Conservation (phyloP, 495 filamentous ascomycete species). For the Penicillium pancosmium region DNA sequence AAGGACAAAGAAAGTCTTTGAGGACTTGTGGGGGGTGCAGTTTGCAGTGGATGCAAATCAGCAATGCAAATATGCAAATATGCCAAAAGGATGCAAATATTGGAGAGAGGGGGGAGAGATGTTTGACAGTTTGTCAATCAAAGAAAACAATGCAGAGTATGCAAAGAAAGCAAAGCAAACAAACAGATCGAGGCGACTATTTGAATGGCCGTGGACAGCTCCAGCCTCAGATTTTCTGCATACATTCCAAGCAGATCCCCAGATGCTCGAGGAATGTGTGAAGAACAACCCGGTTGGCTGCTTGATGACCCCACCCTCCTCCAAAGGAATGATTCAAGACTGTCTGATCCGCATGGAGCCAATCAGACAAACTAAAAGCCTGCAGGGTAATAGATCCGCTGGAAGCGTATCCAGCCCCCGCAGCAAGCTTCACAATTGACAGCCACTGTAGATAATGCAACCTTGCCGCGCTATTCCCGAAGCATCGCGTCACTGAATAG, state of each 20-base stretch:
- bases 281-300: conserved; percentile 29
- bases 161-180: conserved; percentile 56
- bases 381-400: conserved; percentile 29
- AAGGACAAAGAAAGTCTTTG: conserved; percentile 6
- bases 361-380: conserved; percentile 28
- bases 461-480: conserved; percentile 38
- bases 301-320: conserved; percentile 25
- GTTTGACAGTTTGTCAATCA: conserved; percentile 48
- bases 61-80: conserved; percentile 3
- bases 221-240: conserved; percentile 47
- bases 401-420: conserved; percentile 21
- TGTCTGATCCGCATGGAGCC: conserved; percentile 19
- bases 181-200: conserved; percentile 49
- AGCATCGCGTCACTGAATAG: conserved; percentile 35
- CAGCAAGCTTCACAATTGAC: conserved; percentile 24
- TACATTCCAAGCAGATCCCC: conserved; percentile 45
- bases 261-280: conserved; percentile 45
- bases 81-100: conserved; percentile 19
- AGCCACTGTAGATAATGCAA: conserved; percentile 47
- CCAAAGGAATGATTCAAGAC: conserved; percentile 32
- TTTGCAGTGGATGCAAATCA: conserved; percentile 6
- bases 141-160: conserved; percentile 51
- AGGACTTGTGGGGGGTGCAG: conserved; percentile 7
- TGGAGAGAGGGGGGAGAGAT: conserved; percentile 11
- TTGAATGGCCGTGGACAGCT: conserved; percentile 39